These are phyloP conservation scores for Spinellus fusiger DNA, from an alignment of 192 early-diverging fungal genomes.

Conservation along the genomic window DNA sequence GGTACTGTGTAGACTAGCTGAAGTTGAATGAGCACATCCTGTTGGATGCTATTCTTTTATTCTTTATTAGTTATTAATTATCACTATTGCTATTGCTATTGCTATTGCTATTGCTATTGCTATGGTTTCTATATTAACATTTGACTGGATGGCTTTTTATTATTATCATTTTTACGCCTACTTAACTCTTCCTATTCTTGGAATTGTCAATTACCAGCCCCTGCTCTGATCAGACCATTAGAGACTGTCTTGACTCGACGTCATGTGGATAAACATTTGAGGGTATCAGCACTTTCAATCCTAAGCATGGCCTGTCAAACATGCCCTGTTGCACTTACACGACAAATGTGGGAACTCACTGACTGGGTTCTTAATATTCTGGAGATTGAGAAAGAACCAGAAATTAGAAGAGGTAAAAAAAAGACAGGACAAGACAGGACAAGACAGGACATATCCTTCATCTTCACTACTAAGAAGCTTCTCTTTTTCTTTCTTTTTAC, in stretches of 20 bases:
- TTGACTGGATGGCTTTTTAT: too few relatives aligned
- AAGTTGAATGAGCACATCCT: too few relatives aligned
- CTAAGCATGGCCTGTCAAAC: constrained; percentile 65
- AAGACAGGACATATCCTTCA: not conserved
- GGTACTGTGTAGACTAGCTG: not conserved
- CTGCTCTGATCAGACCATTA: constrained; percentile 28
- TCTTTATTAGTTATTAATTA: too few relatives aligned
- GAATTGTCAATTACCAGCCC: constrained; percentile 8
- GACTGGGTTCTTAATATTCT: constrained; percentile 66
- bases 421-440: constrained; percentile 1
- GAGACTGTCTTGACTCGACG: constrained; percentile 25
- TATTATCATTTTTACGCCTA: too few relatives aligned
- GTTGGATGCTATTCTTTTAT: too few relatives aligned
- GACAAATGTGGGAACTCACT: constrained; percentile 59
- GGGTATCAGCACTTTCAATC: constrained; percentile 62
- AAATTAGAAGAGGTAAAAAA: constrained; percentile 55
- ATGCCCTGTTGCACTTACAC: constrained; percentile 61
- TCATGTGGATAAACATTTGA: constrained; percentile 24
- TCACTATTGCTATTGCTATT: too few relatives aligned
- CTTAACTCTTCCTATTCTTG: too few relatives aligned
- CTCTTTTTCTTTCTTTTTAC: not conserved
- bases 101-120: not conserved
- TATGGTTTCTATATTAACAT: not conserved
- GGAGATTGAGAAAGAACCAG: constrained; percentile 51
- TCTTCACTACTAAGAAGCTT: not conserved